Conservation (phyloP, 1,284 basidiomycete species). For the Pseudozyma thailandica region DNA sequence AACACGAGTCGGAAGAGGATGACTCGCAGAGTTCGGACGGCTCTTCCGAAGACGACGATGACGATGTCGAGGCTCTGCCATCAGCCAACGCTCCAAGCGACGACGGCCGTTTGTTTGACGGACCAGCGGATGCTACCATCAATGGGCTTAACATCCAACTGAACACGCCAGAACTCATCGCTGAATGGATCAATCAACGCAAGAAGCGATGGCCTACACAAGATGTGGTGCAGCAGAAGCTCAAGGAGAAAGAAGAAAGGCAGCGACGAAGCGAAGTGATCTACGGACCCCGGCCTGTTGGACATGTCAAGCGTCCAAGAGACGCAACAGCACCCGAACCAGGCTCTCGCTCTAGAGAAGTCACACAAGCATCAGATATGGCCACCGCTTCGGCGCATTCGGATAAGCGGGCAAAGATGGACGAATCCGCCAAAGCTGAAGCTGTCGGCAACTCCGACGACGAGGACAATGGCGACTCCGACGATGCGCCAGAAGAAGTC, state of each 20-base stretch:
- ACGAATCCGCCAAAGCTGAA: background rate
- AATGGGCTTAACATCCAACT: conserved; percentile 65
- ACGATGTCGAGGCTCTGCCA: conserved; percentile 2
- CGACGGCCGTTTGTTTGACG: conserved; percentile 41
- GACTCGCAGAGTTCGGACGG: conserved; percentile 6
- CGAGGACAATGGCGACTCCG: background rate
- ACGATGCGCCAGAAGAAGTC: conserved; percentile 32
- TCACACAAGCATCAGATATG: background rate
- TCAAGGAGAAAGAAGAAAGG: conserved; percentile 43
- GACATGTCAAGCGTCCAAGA: conserved; percentile 21
- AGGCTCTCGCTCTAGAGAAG: background rate
- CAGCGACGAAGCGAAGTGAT: conserved; percentile 30
- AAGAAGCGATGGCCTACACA: conserved; percentile 64
- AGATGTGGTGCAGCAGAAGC: conserved; percentile 54
- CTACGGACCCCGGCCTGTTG: conserved; percentile 20
- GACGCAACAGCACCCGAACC: background rate
- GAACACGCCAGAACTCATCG: conserved; percentile 62
- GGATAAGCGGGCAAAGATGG: conserved; percentile 12
- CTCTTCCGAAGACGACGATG: conserved; percentile 6
- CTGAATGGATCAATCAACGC: conserved; percentile 65
- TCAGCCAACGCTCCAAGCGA: conserved; percentile 3
- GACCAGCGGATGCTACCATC: conserved; percentile 59
- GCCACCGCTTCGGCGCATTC: too few species aligned
- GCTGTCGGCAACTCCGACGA: background rate
- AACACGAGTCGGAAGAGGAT: conserved; percentile 2